phyloP scores from a whole-genome alignment of 208 protist species.

The Angomonas ambiguus region DNA sequence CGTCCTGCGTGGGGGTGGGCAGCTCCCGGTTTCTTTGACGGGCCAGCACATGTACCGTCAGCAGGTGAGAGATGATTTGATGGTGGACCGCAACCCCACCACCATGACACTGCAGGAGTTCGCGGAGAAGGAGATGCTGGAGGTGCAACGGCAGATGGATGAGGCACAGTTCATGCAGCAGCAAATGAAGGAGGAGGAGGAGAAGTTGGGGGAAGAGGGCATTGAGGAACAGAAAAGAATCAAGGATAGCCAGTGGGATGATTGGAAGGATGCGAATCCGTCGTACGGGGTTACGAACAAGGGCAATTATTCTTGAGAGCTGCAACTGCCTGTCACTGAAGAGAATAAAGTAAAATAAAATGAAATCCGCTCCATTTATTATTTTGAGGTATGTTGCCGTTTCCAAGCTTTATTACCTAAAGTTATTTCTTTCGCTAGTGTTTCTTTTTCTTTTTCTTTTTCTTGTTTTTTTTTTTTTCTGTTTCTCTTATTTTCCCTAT shows the following conservation, averaged over 20 bases:
- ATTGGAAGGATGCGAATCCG: conserved; percentile 87
- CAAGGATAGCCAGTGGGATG: conserved; percentile 62
- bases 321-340: no score
- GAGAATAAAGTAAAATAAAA: neutral
- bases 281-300: conserved; percentile 69
- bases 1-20: conserved; percentile 12
- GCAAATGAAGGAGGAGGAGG: conserved; percentile 68
- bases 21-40: conserved; percentile 20
- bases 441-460: neutral
- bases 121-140: conserved; percentile 77
- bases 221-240: conserved; percentile 82
- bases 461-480: conserved; percentile 2
- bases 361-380: neutral
- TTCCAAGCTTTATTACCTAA: no score
- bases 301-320: conserved; percentile 77
- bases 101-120: conserved; percentile 88
- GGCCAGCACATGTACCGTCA: conserved; percentile 55
- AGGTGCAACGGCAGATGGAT: conserved; percentile 70
- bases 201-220: conserved; percentile 66
- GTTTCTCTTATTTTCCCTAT: neutral
- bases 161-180: conserved; percentile 30
- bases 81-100: conserved; percentile 74
- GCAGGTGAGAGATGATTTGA: conserved; percentile 65
- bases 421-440: neutral
- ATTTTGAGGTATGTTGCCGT: neutral